Evolutionary conservation across 1,284 basidiomycete genomes (phyloP).

Genomic region (Rhodotorula sp.): DNA sequence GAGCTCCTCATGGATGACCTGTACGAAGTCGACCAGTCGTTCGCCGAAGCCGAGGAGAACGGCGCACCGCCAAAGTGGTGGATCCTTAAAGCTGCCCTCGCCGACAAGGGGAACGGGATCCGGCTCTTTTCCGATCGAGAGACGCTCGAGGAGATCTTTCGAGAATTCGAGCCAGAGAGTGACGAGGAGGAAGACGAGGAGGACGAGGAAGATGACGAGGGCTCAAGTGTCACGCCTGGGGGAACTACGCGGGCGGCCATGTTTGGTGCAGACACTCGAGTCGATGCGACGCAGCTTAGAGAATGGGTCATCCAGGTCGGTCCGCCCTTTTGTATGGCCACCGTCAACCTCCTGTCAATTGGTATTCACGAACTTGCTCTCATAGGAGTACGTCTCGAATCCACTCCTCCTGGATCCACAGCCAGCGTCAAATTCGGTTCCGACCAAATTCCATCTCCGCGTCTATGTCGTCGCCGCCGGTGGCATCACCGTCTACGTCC

Average conservation of each 20-base stretch:
- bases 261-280: constrained; percentile 53
- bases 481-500: constrained; percentile 47
- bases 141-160: constrained; percentile 72
- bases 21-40: constrained; percentile 72
- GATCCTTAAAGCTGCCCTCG: constrained; percentile 96
- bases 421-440: constrained; percentile 49
- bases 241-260: constrained; percentile 42
- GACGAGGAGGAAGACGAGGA: constrained; percentile 51
- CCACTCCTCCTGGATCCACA: constrained; percentile 75
- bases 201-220: constrained; percentile 46
- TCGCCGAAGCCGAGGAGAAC: constrained; percentile 55
- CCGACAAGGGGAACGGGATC: constrained; percentile 93
- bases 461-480: constrained; percentile 80
- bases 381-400: constrained; percentile 73
- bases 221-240: not conserved
- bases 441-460: constrained; percentile 80
- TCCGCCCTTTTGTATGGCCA: not conserved
- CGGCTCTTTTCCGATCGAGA: constrained; percentile 80
- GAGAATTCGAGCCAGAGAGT: constrained; percentile 70
- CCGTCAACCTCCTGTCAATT: not conserved
- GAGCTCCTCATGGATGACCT: constrained; percentile 91
- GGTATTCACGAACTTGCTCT: constrained; percentile 2
- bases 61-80: constrained; percentile 63
- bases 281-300: constrained; percentile 70
- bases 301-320: constrained; percentile 93